phyloP scores from a whole-genome alignment of 371 early-diverging fungal species.

The Lichtheimia corymbifera region DNA sequence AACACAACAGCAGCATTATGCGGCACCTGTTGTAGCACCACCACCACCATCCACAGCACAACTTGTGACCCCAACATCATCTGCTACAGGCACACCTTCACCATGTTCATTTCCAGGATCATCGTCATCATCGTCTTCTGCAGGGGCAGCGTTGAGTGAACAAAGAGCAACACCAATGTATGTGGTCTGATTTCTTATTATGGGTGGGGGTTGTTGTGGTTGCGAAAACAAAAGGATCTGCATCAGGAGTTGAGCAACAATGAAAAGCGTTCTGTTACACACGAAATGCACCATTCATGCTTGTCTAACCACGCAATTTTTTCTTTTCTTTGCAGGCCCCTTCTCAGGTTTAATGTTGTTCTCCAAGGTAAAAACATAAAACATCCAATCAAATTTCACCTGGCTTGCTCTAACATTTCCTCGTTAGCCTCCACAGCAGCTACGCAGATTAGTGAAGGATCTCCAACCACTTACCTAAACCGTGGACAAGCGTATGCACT shows the following conservation, averaged over 20 bases:
- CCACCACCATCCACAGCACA: constrained; percentile 1
- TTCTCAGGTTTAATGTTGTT: constrained; percentile 7
- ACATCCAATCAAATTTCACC: not conserved
- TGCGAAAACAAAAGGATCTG: no score
- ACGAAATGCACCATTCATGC: not conserved
- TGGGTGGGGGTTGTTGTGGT: not conserved
- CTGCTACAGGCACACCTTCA: constrained; percentile 11
- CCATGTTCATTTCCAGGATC: constrained; percentile 15
- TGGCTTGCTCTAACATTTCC: not conserved
- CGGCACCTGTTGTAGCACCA: constrained; percentile 8
- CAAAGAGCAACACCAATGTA: constrained; percentile 6
- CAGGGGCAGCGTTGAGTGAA: not conserved
- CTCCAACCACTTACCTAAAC: constrained; percentile 65
- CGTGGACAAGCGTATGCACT: constrained; percentile 66
- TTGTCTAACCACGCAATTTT: not conserved
- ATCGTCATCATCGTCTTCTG: constrained; percentile 9
- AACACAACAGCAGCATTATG: constrained; percentile 10
- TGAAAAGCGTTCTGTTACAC: constrained; percentile 3
- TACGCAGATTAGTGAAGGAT: constrained; percentile 33
- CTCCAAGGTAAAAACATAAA: constrained; percentile 3
- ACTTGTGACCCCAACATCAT: constrained; percentile 11
- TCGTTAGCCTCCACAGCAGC: constrained; percentile 40
- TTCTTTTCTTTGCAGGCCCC: not conserved
- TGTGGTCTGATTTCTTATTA: not conserved
- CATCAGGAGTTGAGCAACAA: constrained; percentile 1